Base-by-base conservation (phyloP, 768 basidiomycete species). In the Leccinum truebloodii region DNA sequence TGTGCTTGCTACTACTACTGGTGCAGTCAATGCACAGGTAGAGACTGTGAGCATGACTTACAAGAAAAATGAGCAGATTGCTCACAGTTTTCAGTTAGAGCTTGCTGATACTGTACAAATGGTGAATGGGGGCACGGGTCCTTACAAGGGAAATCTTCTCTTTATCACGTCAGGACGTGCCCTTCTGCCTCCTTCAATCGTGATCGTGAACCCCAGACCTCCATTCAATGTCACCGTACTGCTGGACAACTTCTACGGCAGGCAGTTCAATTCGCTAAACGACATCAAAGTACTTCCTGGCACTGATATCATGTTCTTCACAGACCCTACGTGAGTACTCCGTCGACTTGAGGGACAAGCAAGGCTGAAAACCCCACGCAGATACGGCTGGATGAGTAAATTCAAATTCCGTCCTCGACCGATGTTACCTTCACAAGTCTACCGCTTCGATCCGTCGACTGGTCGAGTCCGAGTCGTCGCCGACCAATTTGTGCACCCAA, bases 251-350 rank as follows among this genome's bases (percentile, higher is more conserved):
- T 90, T 81, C 75, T 89, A 83, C 67, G 91, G 91, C 3, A 78
- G 90, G 6, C 90, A 91, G 63, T 93, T 92, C 77, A 92, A 90
- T 71, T 91, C 91, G 1, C 71, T 93, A 44, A 92, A 92, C 70
- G 92, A 94, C 64, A 78, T 89, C 59, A 92, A 88, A 65, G 77
- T 91, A 1, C 86, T 91, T 54, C 89, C 88, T 1, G 73, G 73
- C 16, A 87, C 82, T 59, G 85, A 85, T 39, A 82, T 83, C 49
- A 63, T 93, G 3, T 92, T 88, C 75, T 92, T 94, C 73, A 93
- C 92, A 0, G 92, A 93, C 64, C 79, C 81, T 9, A 76, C 78
- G 83, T 92, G 75, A 44, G 83, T 80, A 12, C 18, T 26, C 35
- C 1, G 3, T 41, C 9, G n/a, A 22, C 1, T 3, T 20, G 12